phyloP scores from a whole-genome alignment of 768 basidiomycete genomes.

The Boletus rubropictus region DNA sequence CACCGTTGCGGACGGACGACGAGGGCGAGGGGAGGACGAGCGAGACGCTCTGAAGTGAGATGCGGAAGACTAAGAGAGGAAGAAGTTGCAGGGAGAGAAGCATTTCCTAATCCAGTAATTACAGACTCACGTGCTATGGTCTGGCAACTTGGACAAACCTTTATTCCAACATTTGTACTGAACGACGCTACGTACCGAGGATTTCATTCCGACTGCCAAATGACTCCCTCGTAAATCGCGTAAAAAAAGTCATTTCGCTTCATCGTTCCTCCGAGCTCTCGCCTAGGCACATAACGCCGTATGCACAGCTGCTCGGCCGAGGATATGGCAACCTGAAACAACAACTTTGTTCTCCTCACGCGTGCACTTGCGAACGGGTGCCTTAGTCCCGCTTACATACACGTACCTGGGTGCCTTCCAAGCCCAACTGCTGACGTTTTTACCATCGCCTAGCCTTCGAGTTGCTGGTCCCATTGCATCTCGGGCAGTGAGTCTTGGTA shows the following conservation, averaged over 20 bases:
- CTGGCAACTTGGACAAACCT: too few relatives aligned
- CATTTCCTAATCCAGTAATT: conserved; percentile 22
- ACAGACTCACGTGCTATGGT: conserved; percentile 12
- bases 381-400: conserved; percentile 16
- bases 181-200: too few relatives aligned
- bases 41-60: conserved; percentile 19
- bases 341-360: not conserved
- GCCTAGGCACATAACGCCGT: too few relatives aligned
- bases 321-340: conserved; percentile 14
- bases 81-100: conserved; percentile 24
- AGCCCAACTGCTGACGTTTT: too few relatives aligned
- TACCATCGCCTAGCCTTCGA: too few relatives aligned
- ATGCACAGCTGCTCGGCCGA: not conserved
- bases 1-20: conserved; percentile 4
- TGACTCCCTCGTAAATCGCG: too few relatives aligned
- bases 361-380: not conserved
- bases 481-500: not conserved
- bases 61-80: conserved; percentile 12
- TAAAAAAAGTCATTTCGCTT: not conserved
- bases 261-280: too few relatives aligned
- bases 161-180: too few relatives aligned
- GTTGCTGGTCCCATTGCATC: not conserved
- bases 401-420: too few relatives aligned
- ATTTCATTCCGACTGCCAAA: too few relatives aligned
- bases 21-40: conserved; percentile 1